Conservation (phyloP, 2,329 filamentous ascomycete genomes). For the Ophiostoma populinum region DNA sequence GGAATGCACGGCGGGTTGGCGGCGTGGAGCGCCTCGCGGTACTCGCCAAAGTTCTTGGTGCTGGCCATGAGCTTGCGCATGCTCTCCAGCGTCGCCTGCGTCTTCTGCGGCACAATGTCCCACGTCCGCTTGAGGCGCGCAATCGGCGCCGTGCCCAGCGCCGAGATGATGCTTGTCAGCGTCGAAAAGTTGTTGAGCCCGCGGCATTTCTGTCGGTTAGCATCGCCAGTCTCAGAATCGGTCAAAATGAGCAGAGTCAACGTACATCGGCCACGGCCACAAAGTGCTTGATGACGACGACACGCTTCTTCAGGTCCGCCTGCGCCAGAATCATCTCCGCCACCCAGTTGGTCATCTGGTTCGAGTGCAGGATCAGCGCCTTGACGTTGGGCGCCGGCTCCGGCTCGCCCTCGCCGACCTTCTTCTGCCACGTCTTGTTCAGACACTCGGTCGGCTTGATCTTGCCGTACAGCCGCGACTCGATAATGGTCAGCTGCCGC, state of each 20-base stretch:
- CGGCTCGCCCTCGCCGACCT: slow-evolving; percentile 60
- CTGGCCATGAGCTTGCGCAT: slow-evolving; percentile 94
- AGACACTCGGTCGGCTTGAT: slow-evolving; percentile 92
- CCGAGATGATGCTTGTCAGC: slow-evolving; percentile 92
- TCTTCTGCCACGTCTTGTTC: slow-evolving; percentile 99
- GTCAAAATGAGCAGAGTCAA: background rate
- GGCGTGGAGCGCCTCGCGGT: slow-evolving; percentile 78
- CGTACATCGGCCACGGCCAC: slow-evolving; percentile 87
- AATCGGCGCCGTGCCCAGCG: slow-evolving; percentile 84
- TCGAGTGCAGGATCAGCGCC: slow-evolving; percentile 89
- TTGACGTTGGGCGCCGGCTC: slow-evolving; percentile 91
- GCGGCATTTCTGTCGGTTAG: slow-evolving; percentile 86
- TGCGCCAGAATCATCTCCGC: slow-evolving; percentile 97
- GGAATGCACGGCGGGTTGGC: slow-evolving; percentile 95
- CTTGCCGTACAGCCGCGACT: slow-evolving; percentile 85
- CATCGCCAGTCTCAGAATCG: too few species aligned
- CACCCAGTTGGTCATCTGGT: slow-evolving; percentile 98
- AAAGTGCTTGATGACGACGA: slow-evolving; percentile 97
- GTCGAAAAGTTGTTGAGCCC: slow-evolving; percentile 91
- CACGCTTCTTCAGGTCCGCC: slow-evolving; percentile 84
- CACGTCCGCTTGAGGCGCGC: slow-evolving; percentile 86
- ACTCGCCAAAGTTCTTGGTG: slow-evolving; percentile 96
- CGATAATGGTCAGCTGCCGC: slow-evolving; percentile 92
- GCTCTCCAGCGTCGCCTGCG: slow-evolving; percentile 61
- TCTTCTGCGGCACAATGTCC: slow-evolving; percentile 80